Conservation (phyloP, 768 basidiomycete species). For the Nevesoporus exiguus region DNA sequence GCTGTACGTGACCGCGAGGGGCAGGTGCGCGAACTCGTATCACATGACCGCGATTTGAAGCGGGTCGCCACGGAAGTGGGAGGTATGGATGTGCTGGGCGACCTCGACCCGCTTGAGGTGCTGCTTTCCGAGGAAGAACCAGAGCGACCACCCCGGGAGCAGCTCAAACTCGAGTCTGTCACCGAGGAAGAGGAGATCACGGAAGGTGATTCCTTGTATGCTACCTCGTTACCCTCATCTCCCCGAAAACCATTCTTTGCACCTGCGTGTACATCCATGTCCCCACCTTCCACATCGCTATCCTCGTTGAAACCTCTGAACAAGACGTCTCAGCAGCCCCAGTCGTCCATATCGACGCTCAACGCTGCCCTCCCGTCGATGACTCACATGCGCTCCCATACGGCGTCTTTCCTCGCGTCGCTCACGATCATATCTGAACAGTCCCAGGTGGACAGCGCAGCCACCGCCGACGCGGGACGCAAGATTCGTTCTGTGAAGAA, state of each 20-base stretch:
- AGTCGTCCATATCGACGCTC: constrained; percentile 31
- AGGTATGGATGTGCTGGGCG: constrained; percentile 67
- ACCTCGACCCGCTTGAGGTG: constrained; percentile 63
- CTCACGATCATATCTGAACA: constrained; percentile 80
- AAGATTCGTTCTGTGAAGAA: constrained; percentile 86
- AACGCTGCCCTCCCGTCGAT: constrained; percentile 55
- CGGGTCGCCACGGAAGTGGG: constrained; percentile 76
- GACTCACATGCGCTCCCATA: constrained; percentile 67
- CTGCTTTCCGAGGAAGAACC: constrained; percentile 28
- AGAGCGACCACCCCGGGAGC: constrained; percentile 27
- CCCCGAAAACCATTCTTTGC: constrained; percentile 60
- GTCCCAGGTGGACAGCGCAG: constrained; percentile 83
- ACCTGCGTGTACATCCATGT: constrained; percentile 35
- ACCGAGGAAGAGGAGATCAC: constrained; percentile 39
- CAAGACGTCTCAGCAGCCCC: constrained; percentile 17
- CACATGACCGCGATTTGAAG: constrained; percentile 76
- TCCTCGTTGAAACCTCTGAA: constrained; percentile 25
- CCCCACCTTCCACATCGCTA: constrained; percentile 52
- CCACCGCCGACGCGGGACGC: constrained; percentile 79
- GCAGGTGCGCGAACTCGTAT: constrained; percentile 75
- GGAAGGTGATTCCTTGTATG: constrained; percentile 42
- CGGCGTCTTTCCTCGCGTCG: constrained; percentile 69
- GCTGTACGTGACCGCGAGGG: constrained; percentile 72
- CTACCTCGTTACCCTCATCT: constrained; percentile 38
- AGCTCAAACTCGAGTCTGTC: constrained; percentile 33